These are phyloP conservation scores for Kwoniella pini DNA, from an alignment of 768 basidiomycete species.

Conservation along the genomic window DNA sequence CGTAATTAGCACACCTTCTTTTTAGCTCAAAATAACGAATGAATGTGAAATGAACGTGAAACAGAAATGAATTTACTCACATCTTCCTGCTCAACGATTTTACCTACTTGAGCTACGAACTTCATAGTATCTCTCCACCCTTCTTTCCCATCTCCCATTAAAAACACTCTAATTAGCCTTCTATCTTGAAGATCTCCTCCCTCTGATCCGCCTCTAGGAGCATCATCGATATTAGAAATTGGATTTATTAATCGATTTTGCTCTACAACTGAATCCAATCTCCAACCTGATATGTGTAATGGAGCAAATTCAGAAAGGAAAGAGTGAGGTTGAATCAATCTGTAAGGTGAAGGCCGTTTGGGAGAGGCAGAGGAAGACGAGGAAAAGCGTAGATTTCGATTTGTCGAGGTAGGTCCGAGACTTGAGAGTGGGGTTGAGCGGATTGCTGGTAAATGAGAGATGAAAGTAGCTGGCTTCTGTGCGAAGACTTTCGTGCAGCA, in stretches of 20 bases:
- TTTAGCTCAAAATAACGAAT: neutral
- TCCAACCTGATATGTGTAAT: constrained; percentile 42
- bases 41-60: neutral
- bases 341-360: constrained; percentile 36
- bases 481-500: too few species aligned
- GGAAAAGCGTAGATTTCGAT: too few species aligned
- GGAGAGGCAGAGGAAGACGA: too few species aligned
- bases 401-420: too few species aligned
- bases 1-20: neutral
- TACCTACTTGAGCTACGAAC: constrained; percentile 9
- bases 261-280: constrained; percentile 23
- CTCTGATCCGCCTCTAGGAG: neutral
- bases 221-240: neutral
- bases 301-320: constrained; percentile 41
- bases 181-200: constrained; percentile 32
- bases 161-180: constrained; percentile 31
- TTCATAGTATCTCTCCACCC: constrained; percentile 30
- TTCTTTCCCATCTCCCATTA: constrained; percentile 22
- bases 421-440: too few species aligned
- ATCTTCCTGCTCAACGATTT: constrained; percentile 31
- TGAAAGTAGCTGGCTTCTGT: too few species aligned
- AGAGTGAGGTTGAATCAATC: constrained; percentile 28
- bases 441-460: too few species aligned
- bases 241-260: neutral
- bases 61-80: constrained; percentile 30